Base-by-base conservation (phyloP, 1,284 basidiomycete species). In the Sporisorium exsertum region DNA sequence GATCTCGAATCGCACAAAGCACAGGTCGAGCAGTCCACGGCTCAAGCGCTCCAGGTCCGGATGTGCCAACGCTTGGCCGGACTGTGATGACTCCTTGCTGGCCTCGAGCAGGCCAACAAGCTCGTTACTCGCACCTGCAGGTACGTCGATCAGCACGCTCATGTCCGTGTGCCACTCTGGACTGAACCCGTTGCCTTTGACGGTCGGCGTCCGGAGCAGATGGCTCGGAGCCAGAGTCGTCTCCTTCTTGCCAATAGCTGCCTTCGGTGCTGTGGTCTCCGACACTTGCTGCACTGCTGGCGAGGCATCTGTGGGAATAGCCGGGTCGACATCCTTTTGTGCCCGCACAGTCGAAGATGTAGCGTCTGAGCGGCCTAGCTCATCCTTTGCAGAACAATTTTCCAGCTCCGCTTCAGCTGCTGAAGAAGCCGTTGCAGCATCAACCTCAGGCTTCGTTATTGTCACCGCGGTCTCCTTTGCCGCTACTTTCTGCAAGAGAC, bases 1-100 rank as follows among this genome's bases (percentile, higher is more conserved):
- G 22, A 83, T 76, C 66, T 84, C 78, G 55, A 85, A 81, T 7
- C 81, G 80, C 1, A 84, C 45, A 53, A 85, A 85, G 65, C 78
- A 79, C 9, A 85, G 69, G 47, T 85, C 83, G 13, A 85, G 73
- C 29, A 84, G 60, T 8, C 82, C 83, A 8, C 81, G 77, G 18
- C 79, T 79, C 4, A 72, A 46, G 8, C 55, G 61, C 6, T 76
- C 65, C 33, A 72, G 42, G 27, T 67, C 70, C 5, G 47, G 24
- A 26, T 57, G 54, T 26, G 50, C 33, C 35, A 51, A 45, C 18
- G 37, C 37, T 24, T 50, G 26, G 26, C 53, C 59, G 2, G 32
- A 24, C 10, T 33, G 33, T 7, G 26, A 42, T 13, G 53, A 43
- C 8, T 49, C 40, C 49, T 59, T 61, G 42, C 58, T 64, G 5